Base-by-base conservation (phyloP, 352 stramenopile species). In the Phytophthora vignae region DNA sequence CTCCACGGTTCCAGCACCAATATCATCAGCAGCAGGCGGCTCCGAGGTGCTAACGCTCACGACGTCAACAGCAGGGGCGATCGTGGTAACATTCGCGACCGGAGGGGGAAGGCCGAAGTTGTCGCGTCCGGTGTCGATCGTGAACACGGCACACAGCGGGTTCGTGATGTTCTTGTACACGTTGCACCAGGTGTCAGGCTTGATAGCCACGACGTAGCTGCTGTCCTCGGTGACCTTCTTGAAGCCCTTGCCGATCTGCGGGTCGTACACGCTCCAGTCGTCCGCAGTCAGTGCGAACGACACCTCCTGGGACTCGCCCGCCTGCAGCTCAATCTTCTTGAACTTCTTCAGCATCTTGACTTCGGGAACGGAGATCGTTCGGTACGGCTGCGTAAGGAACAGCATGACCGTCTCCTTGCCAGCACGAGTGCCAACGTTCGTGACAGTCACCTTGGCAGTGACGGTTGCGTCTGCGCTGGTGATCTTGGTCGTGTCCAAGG, bases 261-360 rank as follows among this genome's bases (percentile, higher is more conserved):
- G 82, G n/a, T 81, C 69, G 54, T 84, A 87, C 14, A 90, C 75
- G 42, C 81, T 88, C 81, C 77, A 88, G 62, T 91, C 83, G 4
- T 77, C 70, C 7, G 27, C 63, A 19, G 76, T 77, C 14, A 92
- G 65, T 29, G 67, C 59, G 55, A 88, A 85, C 27, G 71, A 71
- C 12, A 85, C 72, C 8, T 68, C 63, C 52, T 67, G 59, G 2
- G 76, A 71, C 55, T 82, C 65, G 11, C 81, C 77, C 0, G 84
- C 64, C 21, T 75, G 31, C 33, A 95, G 67, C 3, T 82, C 60
- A 36, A 97, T 85, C 75, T 96, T 96, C 25, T 75, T 73, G 59
- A 95, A 96, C 52, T 87, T 86, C 65, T 91, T 90, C 33, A 97
- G 77, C 63, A 87, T 78, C 74, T 95, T 96, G 40, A 91, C 78